Evolutionary conservation across 164 flowering plant species (phyloP).

Genomic region (Aristolochia contorta): DNA sequence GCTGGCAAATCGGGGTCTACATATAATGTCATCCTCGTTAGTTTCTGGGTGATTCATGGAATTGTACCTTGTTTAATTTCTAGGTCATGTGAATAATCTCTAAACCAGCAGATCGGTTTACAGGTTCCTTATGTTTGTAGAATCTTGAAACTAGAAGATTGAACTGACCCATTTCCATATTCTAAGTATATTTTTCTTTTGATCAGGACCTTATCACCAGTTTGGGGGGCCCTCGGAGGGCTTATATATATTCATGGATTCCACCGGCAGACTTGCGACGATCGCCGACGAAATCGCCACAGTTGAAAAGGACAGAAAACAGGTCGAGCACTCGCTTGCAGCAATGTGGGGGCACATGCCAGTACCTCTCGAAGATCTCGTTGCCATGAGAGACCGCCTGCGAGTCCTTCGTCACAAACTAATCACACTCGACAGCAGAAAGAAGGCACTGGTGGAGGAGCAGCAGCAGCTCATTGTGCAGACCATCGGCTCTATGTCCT

Average conservation of each 20-base stretch:
- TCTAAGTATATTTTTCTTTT: too few species aligned
- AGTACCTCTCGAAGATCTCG: constrained; percentile 5
- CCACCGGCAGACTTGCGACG: constrained; percentile 5
- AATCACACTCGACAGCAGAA: not conserved
- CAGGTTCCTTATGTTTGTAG: too few species aligned
- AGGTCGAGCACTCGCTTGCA: constrained; percentile 11
- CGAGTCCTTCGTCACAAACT: not conserved
- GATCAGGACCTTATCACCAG: too few species aligned
- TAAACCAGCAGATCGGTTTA: too few species aligned
- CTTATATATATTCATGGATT: constrained; percentile 4
- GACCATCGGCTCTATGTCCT: not conserved
- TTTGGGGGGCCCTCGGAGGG: too few species aligned
- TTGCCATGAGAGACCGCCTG: not conserved
- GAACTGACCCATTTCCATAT: too few species aligned
- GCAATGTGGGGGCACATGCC: constrained; percentile 8
- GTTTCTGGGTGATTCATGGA: too few species aligned
- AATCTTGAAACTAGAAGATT: too few species aligned
- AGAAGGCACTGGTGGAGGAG: not conserved
- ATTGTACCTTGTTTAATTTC: too few species aligned
- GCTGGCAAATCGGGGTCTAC: too few species aligned
- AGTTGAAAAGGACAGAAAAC: constrained; percentile 13
- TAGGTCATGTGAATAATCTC: too few species aligned
- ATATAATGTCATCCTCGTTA: too few species aligned
- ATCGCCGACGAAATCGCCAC: constrained; percentile 7
- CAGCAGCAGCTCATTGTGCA: not conserved